Percentiles rank a stretch among this genome's conserved stretches.
phyloP scores from a whole-genome alignment of 2,329 filamentous ascomycete species.

The Trichophyton benhamiae region DNA sequence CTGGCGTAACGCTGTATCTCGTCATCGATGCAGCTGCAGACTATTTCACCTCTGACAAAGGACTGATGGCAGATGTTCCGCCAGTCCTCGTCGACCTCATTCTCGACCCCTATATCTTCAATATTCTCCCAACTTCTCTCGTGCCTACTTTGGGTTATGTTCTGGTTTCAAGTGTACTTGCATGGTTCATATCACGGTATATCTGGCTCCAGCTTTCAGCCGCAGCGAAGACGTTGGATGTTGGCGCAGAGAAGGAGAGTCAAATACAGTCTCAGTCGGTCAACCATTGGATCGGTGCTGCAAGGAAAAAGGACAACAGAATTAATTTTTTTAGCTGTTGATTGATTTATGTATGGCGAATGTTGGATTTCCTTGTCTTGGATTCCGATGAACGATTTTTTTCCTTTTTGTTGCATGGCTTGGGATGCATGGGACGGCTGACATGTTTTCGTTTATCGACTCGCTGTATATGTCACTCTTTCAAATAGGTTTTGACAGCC shows the following conservation, averaged over 20 bases:
- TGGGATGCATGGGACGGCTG: neutral
- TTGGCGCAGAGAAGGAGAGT: neutral
- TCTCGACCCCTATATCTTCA: slow-evolving; percentile 72
- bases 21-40: slow-evolving; percentile 66
- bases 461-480: neutral
- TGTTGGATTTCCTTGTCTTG: neutral
- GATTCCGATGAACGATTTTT: neutral
- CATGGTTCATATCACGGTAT: slow-evolving; percentile 27
- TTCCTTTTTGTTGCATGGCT: neutral
- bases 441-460: no score
- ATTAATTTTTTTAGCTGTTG: neutral
- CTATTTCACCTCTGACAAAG: slow-evolving; percentile 64
- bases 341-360: neutral
- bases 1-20: slow-evolving; percentile 52
- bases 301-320: neutral
- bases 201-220: neutral
- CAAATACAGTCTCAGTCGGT: neutral
- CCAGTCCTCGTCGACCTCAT: slow-evolving; percentile 68
- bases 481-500: neutral
- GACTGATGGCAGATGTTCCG: slow-evolving; percentile 62
- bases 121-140: slow-evolving; percentile 67
- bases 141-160: slow-evolving; percentile 61
- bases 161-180: slow-evolving; percentile 43
- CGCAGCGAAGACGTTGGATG: neutral
- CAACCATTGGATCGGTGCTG: neutral